These are phyloP conservation scores for Clonostachys byssicola DNA, from an alignment of 2,329 filamentous ascomycete species.

Conservation along the genomic window DNA sequence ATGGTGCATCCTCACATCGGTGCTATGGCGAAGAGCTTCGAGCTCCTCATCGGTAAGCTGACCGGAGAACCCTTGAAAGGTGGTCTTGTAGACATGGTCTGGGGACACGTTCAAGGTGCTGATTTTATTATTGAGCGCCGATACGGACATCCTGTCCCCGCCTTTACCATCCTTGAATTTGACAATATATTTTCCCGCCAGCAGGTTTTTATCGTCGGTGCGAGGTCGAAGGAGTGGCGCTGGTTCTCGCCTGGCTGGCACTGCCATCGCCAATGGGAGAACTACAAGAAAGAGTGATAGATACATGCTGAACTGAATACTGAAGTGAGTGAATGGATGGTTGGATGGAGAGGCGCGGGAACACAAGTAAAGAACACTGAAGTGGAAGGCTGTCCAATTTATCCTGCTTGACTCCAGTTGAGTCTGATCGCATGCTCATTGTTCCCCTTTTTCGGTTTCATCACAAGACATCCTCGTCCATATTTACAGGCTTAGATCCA, in stretches of 20 bases:
- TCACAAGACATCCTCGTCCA: no score
- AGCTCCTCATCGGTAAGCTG: slow-evolving; percentile 4
- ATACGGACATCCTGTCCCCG: slow-evolving; percentile 2
- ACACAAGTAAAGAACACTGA: no score
- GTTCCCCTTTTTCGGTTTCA: no score
- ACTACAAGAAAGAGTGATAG: slow-evolving; percentile 20
- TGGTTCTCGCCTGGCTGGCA: slow-evolving; percentile 10
- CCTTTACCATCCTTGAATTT: slow-evolving; percentile 9
- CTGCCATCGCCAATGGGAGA: slow-evolving; percentile 20
- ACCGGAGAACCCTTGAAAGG: slow-evolving; percentile 7
- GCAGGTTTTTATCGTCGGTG: slow-evolving; percentile 4
- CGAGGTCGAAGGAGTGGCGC: slow-evolving; percentile 15
- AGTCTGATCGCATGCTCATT: no score
- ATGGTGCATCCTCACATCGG: slow-evolving; percentile 1
- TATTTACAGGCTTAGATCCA: no score
- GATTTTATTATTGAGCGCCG: slow-evolving; percentile 5
- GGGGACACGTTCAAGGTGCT: slow-evolving; percentile 3
- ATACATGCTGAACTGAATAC: slow-evolving; percentile 11
- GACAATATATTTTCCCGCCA: slow-evolving; percentile 14
- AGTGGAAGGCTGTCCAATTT: background rate
- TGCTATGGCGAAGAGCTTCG: slow-evolving; percentile 7
- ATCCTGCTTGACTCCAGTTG: no score
- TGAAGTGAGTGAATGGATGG: slow-evolving; percentile 1
- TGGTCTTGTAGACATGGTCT: slow-evolving; percentile 9
- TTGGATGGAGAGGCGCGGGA: no score